Base-by-base conservation (phyloP, 257 asterid species). In the Solanum megistacrolobum region DNA sequence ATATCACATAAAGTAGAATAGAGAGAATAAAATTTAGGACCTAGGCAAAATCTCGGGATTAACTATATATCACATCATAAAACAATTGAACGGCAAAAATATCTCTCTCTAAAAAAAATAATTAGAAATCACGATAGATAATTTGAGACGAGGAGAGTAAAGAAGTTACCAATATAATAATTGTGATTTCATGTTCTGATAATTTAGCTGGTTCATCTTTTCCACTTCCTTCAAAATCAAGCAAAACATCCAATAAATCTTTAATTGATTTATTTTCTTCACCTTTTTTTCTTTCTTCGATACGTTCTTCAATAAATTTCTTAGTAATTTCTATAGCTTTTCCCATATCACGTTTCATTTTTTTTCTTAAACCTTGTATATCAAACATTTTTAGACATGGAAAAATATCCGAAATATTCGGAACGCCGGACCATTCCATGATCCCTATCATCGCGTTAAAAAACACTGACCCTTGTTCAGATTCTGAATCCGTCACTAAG, bases 401-500 rank as follows among this genome's bases (percentile, higher is more conserved):
- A 34, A 94, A 94, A 86, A 93, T 69, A 23, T 94, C 95, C 5
- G 60, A 94, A 5, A 93, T 32, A 34, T 94, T 94, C 6, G 95
- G 94, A 52, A 87, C 90, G 5, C 97, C 97, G 12, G 95, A 88
- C 92, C 93, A 92, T 88, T 91, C 92, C 93, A 91, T 91, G 25
- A 94, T 29, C 48, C 92, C 92, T 12, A 76, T 66, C 94, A 93
- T 94, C 20, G 95, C 93, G 2, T 76, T 83, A 39, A 93, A 93
- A 48, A 94, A 93, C 46, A 89, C 92, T 25, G 95, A 91, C 5
- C 92, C 94, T 65, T 91, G 88, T 9, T 36, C 90, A 1, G 94
- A 90, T 0, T 90, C 87, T 1, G 95, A 92, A 88, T 89, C 89
- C 48, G 92, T 7, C 81, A 73, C 92, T 55, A 94, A 87, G 62